Percentiles rank a stretch among this genome's conserved stretches.
Conservation (phyloP, 306 rosid species). For the Cajanus cajan region DNA sequence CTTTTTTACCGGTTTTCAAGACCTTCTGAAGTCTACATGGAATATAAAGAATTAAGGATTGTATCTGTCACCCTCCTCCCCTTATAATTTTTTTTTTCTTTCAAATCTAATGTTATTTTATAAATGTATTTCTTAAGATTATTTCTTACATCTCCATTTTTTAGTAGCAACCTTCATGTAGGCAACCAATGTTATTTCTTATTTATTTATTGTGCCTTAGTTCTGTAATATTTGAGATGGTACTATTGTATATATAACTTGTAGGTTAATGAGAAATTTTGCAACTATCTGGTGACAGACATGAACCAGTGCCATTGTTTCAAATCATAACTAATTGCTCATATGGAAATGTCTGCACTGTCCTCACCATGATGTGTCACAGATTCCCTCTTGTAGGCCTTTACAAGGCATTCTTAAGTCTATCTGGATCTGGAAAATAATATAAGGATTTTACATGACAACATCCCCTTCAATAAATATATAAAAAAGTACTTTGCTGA, state of each 20-base stretch:
- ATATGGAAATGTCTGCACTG: not conserved
- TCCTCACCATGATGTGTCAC: not conserved
- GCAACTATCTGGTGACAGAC: conserved; percentile 5
- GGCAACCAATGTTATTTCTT: not conserved
- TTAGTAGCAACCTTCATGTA: not conserved
- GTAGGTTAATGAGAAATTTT: not conserved
- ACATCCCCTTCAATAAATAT: not conserved
- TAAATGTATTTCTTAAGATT: not conserved
- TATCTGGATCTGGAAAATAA: not conserved
- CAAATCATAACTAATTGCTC: not conserved
- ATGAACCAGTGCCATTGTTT: not conserved
- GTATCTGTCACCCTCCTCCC: not conserved
- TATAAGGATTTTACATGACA: not conserved
- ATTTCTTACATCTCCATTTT: not conserved
- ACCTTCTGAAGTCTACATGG: not conserved
- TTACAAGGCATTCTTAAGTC: not conserved
- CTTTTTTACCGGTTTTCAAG: not conserved
- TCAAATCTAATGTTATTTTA: no score
- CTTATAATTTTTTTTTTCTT: not conserved
- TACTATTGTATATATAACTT: not conserved
- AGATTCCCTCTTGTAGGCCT: not conserved
- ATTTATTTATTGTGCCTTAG: not conserved
- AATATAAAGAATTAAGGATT: not conserved
- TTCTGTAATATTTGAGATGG: not conserved
- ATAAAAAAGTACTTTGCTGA: not conserved